Base-by-base conservation (phyloP, 1,284 basidiomycete species). In the Cryptococcus hybrid region DNA sequence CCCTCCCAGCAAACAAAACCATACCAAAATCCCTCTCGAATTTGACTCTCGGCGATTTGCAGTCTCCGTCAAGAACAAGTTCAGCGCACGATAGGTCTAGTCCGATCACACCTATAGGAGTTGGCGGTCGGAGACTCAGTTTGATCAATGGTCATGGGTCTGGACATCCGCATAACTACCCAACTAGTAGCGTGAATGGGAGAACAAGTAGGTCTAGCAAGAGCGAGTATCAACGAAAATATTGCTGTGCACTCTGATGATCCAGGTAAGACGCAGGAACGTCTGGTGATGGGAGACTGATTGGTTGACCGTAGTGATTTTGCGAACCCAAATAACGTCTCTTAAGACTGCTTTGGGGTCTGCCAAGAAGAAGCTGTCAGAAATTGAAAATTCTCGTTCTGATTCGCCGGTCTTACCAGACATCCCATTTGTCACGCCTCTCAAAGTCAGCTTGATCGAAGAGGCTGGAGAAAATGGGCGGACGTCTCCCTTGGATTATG, bases 321-420 rank as follows among this genome's bases (percentile, higher is more conserved):
- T 65, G 11, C 60, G 64, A 48, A 62, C 62, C 6, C 67, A 67
- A 13, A 61, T 69, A 15, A 53, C 53, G 3, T 34, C 47, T 9
- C 57, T 64, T 1, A 57, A 62, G 53, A 42, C 49, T 18, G 51
- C 56, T 11, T 52, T 68, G 9, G 57, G 55, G 34, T 56, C 57
- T 9, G 58, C 66, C 0, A 63, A 65, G 51, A 61, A 60, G 18
- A 55, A 62, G 3, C 60, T 67, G 7, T 38, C 59, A 2, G 61
- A 64, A 11, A 52, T 65, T 1, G 54, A 63, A 34, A 49, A 56
- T 11, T 55, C 56, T n/a, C 46, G 44, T 46, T 61, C 30, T 64
- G 61, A 3, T 35, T 62, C 7, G 37, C 52, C 38, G 50, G 57
- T 30, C 38, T 65, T 15, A 58, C 62, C 13, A 63, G 61, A 38